These are phyloP conservation scores for Blastobotrys persicus DNA, from an alignment of 1,139 yeast species.

Conservation along the genomic window DNA sequence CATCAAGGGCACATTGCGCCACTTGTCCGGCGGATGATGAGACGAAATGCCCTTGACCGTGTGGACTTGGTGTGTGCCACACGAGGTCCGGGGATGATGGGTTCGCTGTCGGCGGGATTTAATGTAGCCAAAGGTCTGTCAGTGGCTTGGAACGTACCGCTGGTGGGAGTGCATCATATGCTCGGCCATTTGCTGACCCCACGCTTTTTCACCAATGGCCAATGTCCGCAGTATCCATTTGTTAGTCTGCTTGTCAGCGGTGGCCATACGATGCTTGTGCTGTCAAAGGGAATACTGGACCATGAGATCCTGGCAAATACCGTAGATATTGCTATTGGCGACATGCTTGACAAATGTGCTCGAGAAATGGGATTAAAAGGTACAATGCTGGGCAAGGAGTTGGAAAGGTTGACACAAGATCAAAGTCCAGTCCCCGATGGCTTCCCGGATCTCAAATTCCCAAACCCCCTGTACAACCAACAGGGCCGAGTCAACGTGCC, in stretches of 20 bases:
- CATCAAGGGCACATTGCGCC: constrained; percentile 61
- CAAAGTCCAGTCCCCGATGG: constrained; percentile 30
- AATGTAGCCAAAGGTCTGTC: constrained; percentile 84
- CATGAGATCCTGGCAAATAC: constrained; percentile 78
- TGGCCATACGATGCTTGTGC: constrained; percentile 89
- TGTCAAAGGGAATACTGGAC: constrained; percentile 54
- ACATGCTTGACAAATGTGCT: constrained; percentile 90
- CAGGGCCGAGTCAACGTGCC: constrained; percentile 44
- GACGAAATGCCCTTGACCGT: constrained; percentile 35
- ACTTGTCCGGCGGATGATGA: constrained; percentile 43
- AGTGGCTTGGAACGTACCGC: constrained; percentile 71
- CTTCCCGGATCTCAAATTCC: constrained; percentile 41
- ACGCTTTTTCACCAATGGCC: constrained; percentile 45
- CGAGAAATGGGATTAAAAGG: constrained; percentile 78
- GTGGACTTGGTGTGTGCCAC: constrained; percentile 88
- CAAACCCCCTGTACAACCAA: constrained; percentile 53
- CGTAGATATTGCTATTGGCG: constrained; percentile 89
- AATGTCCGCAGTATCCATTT: constrained; percentile 66
- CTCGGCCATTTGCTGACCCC: constrained; percentile 83
- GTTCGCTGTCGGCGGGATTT: constrained; percentile 77
- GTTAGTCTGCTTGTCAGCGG: constrained; percentile 83
- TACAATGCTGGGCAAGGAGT: constrained; percentile 79
- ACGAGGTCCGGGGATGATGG: constrained; percentile 96
- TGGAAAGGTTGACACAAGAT: constrained; percentile 56
- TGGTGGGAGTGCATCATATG: constrained; percentile 95